phyloP scores from a whole-genome alignment of 1,139 yeast species.

The Hanseniaspora uvarum region DNA sequence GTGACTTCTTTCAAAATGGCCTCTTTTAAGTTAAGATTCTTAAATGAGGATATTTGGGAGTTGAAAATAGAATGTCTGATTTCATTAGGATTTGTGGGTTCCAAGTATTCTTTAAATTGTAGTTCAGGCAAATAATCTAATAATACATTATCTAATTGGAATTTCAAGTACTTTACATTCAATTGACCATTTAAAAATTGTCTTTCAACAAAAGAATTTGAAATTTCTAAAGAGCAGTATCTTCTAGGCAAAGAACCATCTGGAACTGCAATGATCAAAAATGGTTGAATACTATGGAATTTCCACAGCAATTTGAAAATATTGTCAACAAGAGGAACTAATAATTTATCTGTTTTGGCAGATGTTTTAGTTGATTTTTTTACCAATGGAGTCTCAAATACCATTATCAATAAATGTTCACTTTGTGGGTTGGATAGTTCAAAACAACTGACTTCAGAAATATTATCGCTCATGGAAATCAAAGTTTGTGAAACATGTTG shows the following conservation, averaged over 20 bases:
- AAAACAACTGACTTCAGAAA: conserved; percentile 84
- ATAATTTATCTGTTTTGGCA: conserved; percentile 23
- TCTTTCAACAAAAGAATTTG: conserved; percentile 83
- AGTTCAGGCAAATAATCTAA: conserved; percentile 32
- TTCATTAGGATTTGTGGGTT: background rate
- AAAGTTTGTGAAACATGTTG: conserved; percentile 62
- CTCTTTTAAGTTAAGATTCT: conserved; percentile 26
- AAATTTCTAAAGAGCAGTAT: conserved; percentile 51
- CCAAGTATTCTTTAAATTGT: conserved; percentile 27
- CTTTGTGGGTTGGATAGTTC: conserved; percentile 68
- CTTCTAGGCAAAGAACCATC: conserved; percentile 75
- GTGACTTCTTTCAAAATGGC: conserved; percentile 14
- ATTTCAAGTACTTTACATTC: conserved; percentile 70
- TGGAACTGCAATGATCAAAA: conserved; percentile 72
- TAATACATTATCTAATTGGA: conserved; percentile 34
- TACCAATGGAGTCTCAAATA: conserved; percentile 76
- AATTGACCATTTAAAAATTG: conserved; percentile 67
- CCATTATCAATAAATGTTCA: conserved; percentile 76
- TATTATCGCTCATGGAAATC: conserved; percentile 70
- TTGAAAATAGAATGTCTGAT: conserved; percentile 27
- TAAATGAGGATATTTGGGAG: conserved; percentile 28
- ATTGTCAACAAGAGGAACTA: conserved; percentile 59
- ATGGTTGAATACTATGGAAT: conserved; percentile 65
- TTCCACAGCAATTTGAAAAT: conserved; percentile 55
- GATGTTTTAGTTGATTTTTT: conserved; percentile 17